Evolutionary conservation across 768 basidiomycete species (phyloP), one percentile per base, ranked within the genome.

Genomic region (Gyrodon lividus): DNA sequence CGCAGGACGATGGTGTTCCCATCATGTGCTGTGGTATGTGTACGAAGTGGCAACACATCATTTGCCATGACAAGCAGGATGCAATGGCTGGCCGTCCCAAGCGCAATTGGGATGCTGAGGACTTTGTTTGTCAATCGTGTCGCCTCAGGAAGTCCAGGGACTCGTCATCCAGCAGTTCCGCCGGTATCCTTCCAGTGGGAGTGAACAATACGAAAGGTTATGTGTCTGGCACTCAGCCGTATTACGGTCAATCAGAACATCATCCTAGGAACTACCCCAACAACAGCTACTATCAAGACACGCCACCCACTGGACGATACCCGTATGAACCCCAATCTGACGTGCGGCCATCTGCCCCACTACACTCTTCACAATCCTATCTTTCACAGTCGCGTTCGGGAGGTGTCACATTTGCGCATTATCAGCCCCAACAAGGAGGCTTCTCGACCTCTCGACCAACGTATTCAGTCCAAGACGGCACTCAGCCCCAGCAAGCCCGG

Each of bases 31-130:
- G 94, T 62, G 89, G 88, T 20, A 64, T 70, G 24, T 97, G 94
- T 67, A 79, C 77, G 13, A 83, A 83, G 66, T 97, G 93, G 94
- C 94, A 96, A 60, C 94, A 97, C 60, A 90, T 90, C 30, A 64
- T 73, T 19, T 97, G 94, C 61, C 91, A 95, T 61, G 89, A 96
- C 62, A 71, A 69, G 43, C 81, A 77, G 24, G 93, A 95, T 66
- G 68, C 72, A 26, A 70, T 74, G 19, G 77, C 80, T 39, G 87
- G 91, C 20, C 78, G 77, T 13, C 81, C 79, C 4, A 79, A 74
- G 57, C 82, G 92, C 17, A 83, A 94, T 59, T 97, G 94, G 94
- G 82, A 89, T 45, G 63, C 72, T n/a, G 89, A 88, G 48, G 89
- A 93, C 37, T 97, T 97, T 64, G 67, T 83, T 53, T 94, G 91